Evolutionary conservation across 805 yeast species (phyloP), one percentile per base, ranked within the genome.

Genomic region (Hanseniaspora nectarophila): DNA sequence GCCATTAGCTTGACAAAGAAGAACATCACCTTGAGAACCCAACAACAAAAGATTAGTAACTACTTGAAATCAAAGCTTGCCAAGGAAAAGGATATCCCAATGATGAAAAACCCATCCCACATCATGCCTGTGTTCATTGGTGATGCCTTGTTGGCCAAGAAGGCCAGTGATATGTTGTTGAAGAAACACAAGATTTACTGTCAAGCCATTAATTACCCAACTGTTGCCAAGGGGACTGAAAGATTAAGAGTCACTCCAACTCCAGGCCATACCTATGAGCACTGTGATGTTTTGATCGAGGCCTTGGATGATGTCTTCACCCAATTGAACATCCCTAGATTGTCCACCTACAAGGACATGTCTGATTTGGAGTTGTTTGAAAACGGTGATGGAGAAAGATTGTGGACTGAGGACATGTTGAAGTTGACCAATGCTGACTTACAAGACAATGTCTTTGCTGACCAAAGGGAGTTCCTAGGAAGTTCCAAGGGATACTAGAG

Each of bases 191-290:
- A 77, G 58, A 89, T 92, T 65, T 92, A 92, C 63, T 98, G 94
- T 43, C 99, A 92, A 72, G 96, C 97, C 44, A 92, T 92, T 67
- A 92, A 92, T 72, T 92, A 83, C 80, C 99, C 99, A 56, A 92
- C 98, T 23, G 98, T 92, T 55, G 82, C 96, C 18, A 80, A 84
- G 59, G 98, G 98, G 55, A 82, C 88, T 58, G 99, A 92, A 72
- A 81, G 98, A 66, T 78, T 92, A 62, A 81, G 99, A 70, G 80
- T 92, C 64, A 92, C 99, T n/a, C 97, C 99, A 53, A 89, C 98
- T 39, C 99, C 99, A 34, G 97, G 96, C 51, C 99, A 92, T 67
- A 77, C 80, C 18, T 74, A 79, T 54, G 85, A 81, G 54, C 73
- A 86, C 46, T 75, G 90, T 50, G 86, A 88, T 64, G 74, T 79